These are phyloP conservation scores for Pseudocercospora pini-densiflorae DNA, from an alignment of 2,329 filamentous ascomycete genomes.

Conservation along the genomic window DNA sequence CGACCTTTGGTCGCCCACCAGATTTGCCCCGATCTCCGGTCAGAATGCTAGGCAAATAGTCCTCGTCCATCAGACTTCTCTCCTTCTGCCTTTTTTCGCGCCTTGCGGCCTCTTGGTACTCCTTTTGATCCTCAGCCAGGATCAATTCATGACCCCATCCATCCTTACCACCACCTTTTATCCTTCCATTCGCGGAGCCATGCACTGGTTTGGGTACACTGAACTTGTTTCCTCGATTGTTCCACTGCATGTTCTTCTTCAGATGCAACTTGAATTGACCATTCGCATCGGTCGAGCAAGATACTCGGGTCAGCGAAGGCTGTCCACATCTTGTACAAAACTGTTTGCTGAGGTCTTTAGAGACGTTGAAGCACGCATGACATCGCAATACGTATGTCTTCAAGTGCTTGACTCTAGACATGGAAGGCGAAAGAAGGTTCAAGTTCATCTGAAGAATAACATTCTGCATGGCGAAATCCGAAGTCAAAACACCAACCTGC, in stretches of 20 bases:
- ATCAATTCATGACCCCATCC: conserved; percentile 87
- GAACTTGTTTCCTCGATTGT: conserved; percentile 88
- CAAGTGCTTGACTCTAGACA: conserved; percentile 80
- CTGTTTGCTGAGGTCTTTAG: conserved; percentile 82
- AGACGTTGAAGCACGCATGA: conserved; percentile 88
- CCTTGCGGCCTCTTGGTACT: conserved; percentile 70
- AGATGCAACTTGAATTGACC: conserved; percentile 86
- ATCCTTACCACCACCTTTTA: conserved; percentile 73
- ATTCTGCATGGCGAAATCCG: conserved; percentile 98
- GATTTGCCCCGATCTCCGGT: conserved; percentile 73
- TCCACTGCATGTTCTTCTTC: conserved; percentile 96
- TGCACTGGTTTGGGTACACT: conserved; percentile 89
- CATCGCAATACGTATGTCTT: conserved; percentile 91
- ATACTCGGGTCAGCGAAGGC: conserved; percentile 80
- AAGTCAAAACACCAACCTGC: conserved; percentile 89
- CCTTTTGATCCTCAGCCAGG: conserved; percentile 93
- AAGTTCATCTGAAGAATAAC: conserved; percentile 94
- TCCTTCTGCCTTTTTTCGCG: conserved; percentile 69
- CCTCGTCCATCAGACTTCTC: conserved; percentile 90
- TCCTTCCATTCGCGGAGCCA: conserved; percentile 79
- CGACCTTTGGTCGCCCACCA: conserved; percentile 74
- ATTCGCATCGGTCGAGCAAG: conserved; percentile 79
- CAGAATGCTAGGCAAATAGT: conserved; percentile 84
- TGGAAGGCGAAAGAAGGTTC: conserved; percentile 77
- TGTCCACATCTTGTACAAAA: conserved; percentile 94